Evolutionary conservation across 2,329 filamentous ascomycete species (phyloP).

Genomic region (Ambrosiella cleistominuta): DNA sequence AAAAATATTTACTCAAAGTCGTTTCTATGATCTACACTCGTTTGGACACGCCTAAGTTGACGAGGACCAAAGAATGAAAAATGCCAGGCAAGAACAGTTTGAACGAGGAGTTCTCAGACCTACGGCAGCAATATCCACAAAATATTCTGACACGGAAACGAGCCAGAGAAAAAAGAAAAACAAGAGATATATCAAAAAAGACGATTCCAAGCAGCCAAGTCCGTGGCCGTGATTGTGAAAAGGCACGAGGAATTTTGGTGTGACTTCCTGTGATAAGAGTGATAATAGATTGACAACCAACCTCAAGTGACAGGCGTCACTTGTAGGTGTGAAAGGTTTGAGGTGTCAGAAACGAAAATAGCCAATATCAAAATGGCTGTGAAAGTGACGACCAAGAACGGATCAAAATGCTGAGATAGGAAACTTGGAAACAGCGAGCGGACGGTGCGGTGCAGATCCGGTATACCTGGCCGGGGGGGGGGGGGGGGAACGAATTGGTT

Average conservation of each 20-base stretch:
- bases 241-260: not conserved
- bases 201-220: not conserved
- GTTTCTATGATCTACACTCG: not conserved
- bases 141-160: not conserved
- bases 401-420: not conserved
- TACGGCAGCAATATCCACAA: too few relatives aligned
- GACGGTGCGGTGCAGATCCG: too few relatives aligned
- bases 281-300: too few relatives aligned
- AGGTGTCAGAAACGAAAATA: not conserved
- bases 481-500: too few relatives aligned
- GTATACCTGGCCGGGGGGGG: too few relatives aligned
- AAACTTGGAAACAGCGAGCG: not conserved
- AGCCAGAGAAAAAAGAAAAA: not conserved
- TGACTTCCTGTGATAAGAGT: too few relatives aligned
- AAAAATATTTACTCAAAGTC: not conserved
- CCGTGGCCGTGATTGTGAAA: not conserved
- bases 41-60: not conserved
- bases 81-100: not conserved
- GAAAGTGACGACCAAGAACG: not conserved
- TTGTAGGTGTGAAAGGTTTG: not conserved
- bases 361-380: not conserved
- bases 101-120: too few relatives aligned
- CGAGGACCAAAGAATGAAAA: not conserved
- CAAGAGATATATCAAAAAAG: not conserved
- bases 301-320: too few relatives aligned